Evolutionary conservation across 148 eudicot species (phyloP), one percentile per base, ranked within the genome.

Genomic region (Agrostemma githago): DNA sequence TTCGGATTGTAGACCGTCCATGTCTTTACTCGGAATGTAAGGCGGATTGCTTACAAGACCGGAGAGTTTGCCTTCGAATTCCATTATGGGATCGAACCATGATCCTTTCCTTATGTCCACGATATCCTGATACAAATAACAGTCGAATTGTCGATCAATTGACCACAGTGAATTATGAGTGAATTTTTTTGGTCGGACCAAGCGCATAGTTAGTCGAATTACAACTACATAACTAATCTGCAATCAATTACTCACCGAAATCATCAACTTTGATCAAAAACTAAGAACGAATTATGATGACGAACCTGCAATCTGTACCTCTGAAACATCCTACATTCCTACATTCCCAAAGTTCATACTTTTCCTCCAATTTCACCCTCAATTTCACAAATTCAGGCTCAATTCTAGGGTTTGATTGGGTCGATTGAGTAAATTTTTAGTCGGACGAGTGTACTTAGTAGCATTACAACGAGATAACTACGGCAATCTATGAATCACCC

Each of bases 1-100:
- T 85, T 95, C 98, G 54, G 89, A 89, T 84, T 95, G 99, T 53
- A 95, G 84, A 40, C 92, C 88, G 60, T 64, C 76, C 26, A 95
- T 90, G 74, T 90, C 79, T 74, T 78, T 84, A 66, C 89, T 92
- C 3, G 99, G 97, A 69, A 95, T 92, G 76, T 95, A 95, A 21
- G 99, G 99, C 20, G 99, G 99, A 81, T 95, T 95, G 77, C 99
- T 87, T 66, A 95, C 97, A 44, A 95, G 68, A 65, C 99, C 99
- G 62, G 75, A 80, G 57, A 95, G 84, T 72, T 82, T 79, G 70
- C 96, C 95, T 86, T 88, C 83, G 79, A 81, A 72, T 68, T 83
- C 84, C 76, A 68, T 80, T 64, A 95, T 66, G 38, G 99, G 96
- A 54, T 90, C 94, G 81, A 90, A 95, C 97, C 97, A 95, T 54